Conservation (phyloP, 495 filamentous ascomycete genomes). For the Neohortaea acidophila region DNA sequence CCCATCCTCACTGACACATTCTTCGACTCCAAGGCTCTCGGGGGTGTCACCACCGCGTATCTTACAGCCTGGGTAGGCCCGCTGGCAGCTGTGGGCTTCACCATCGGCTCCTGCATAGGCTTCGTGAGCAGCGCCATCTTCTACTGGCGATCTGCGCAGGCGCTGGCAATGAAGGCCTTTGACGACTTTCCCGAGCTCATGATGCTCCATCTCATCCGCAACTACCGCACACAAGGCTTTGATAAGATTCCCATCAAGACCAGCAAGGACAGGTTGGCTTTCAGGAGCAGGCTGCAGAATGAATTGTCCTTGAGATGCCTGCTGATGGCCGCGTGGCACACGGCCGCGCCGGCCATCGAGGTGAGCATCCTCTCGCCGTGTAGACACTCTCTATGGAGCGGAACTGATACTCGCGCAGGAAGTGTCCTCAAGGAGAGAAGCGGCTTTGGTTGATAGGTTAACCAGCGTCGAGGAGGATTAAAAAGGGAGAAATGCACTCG, state of each 20-base stretch:
- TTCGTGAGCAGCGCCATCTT: background rate
- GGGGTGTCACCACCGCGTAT: background rate
- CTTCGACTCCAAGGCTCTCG: background rate
- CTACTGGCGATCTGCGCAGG: slow-evolving; percentile 1
- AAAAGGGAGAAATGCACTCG: no score
- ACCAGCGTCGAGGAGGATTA: no score
- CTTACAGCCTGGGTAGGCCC: background rate
- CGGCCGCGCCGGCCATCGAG: slow-evolving; percentile 2
- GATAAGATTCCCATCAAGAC: background rate
- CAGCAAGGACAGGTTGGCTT: background rate
- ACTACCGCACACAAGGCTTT: background rate
- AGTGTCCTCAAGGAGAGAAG: background rate
- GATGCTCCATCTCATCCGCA: background rate
- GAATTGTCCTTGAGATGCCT: slow-evolving; percentile 1
- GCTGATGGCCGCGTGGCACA: slow-evolving; percentile 1
- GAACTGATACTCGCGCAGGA: background rate
- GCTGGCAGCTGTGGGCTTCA: background rate
- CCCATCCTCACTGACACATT: background rate
- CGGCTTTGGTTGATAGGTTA: no score
- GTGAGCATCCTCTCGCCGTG: background rate
- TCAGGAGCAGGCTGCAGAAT: background rate
- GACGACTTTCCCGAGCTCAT: background rate
- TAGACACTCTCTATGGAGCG: background rate
- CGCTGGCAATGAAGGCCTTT: background rate
- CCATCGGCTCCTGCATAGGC: slow-evolving; percentile 1